These are phyloP conservation scores for Auxenochlorella pyrenoidosa DNA, from an alignment of 139 green algal genomes.

Conservation along the genomic window DNA sequence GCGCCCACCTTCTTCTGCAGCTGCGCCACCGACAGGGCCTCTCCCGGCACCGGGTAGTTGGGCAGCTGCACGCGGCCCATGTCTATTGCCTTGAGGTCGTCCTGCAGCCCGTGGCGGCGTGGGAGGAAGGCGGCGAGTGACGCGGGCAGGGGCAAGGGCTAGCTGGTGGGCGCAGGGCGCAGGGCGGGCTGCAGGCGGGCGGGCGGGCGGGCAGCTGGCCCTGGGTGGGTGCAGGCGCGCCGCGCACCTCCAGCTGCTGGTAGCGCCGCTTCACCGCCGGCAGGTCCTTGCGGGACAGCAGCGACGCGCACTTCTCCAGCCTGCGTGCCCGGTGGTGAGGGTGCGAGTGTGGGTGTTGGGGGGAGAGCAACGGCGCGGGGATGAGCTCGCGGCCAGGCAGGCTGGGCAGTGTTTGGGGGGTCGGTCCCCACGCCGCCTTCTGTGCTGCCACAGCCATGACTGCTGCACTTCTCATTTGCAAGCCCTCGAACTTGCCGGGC, in stretches of 20 bases:
- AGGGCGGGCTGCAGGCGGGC: not conserved
- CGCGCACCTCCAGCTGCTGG: constrained; percentile 51
- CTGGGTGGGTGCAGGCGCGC: not conserved
- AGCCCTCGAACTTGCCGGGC: too few species aligned
- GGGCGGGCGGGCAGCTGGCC: not conserved
- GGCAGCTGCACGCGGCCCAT: constrained; percentile 66
- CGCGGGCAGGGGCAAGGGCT: not conserved
- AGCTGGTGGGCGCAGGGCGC: too few species aligned
- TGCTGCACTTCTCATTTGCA: too few species aligned
- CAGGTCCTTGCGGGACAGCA: constrained; percentile 45
- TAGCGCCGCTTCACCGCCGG: constrained; percentile 50
- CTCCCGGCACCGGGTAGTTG: constrained; percentile 57
- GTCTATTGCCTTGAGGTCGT: constrained; percentile 76
- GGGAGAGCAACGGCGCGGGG: too few species aligned
- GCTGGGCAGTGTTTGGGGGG: too few species aligned
- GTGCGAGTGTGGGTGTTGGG: too few species aligned
- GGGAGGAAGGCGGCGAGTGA: too few species aligned
- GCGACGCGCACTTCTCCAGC: constrained; percentile 40
- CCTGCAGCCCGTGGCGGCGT: constrained; percentile 31
- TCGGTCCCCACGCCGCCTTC: too few species aligned
- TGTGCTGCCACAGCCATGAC: too few species aligned
- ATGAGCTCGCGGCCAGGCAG: too few species aligned
- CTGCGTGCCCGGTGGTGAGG: not conserved
- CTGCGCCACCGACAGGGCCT: constrained; percentile 47
- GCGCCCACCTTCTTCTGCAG: constrained; percentile 56